Evolutionary conservation across 345 rosid genomes (phyloP).

Genomic region (Stellera chamaejasme): DNA sequence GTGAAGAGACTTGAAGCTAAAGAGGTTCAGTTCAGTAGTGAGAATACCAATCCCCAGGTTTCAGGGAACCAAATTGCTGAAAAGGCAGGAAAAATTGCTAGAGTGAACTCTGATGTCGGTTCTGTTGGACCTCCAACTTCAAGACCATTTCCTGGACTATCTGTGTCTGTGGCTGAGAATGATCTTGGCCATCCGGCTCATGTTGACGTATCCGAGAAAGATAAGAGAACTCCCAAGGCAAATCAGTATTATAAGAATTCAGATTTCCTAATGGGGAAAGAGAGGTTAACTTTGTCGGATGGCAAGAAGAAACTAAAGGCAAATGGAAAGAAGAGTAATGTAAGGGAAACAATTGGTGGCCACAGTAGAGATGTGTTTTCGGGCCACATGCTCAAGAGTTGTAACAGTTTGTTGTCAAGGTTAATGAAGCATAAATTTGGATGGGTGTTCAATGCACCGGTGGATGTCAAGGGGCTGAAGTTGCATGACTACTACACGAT

Average conservation of each 20-base stretch:
- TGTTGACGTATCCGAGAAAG: conserved; percentile 21
- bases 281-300: conserved; percentile 19
- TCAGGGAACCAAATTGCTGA: conserved; percentile 16
- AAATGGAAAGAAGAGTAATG: conserved; percentile 16
- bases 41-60: conserved; percentile 8
- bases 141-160: conserved; percentile 10
- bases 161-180: conserved; percentile 23
- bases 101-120: conserved; percentile 44
- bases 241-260: conserved; percentile 22
- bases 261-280: conserved; percentile 16
- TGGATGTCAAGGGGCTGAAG: conserved; percentile 64
- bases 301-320: conserved; percentile 39
- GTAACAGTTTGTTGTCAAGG: conserved; percentile 47
- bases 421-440: conserved; percentile 84
- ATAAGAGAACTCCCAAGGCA: conserved; percentile 24
- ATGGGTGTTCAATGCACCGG: conserved; percentile 82
- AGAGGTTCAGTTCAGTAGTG: conserved; percentile 16
- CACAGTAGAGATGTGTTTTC: conserved; percentile 27
- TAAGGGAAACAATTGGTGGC: conserved; percentile 16
- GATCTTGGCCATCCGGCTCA: conserved; percentile 12
- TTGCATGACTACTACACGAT: conserved; percentile 68
- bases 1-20: conserved; percentile 35
- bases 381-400: conserved; percentile 40
- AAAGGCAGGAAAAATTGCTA: conserved; percentile 23
- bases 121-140: conserved; percentile 30